Percentiles rank a stretch among this genome's conserved stretches.
Evolutionary conservation across 345 rosid genomes (phyloP).

Genomic region (Abelmoschus esculentus): DNA sequence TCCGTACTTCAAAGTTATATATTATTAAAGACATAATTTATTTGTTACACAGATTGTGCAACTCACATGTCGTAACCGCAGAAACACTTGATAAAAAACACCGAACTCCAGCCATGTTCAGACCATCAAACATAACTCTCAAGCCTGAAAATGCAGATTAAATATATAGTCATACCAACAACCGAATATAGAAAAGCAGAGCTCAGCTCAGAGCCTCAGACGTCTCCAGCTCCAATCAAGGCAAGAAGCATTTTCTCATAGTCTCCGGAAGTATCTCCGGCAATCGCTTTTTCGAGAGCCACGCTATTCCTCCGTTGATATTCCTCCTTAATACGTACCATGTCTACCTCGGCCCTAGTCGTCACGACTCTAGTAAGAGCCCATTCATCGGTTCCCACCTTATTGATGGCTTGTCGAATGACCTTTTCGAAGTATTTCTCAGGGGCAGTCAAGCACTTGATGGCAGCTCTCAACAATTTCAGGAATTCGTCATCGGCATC

Average conservation of each 20-base stretch:
- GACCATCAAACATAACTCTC: not conserved
- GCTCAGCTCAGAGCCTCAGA: conserved; percentile 34
- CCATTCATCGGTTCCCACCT: conserved; percentile 79
- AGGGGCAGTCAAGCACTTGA: conserved; percentile 76
- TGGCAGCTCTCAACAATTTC: conserved; percentile 53
- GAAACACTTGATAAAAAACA: not conserved
- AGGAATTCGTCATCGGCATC: conserved; percentile 63
- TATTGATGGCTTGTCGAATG: conserved; percentile 63
- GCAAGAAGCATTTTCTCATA: conserved; percentile 72
- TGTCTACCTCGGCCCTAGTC: conserved; percentile 77
- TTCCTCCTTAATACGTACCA: conserved; percentile 75
- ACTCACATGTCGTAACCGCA: not conserved
- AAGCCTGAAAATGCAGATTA: not conserved
- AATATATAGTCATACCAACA: not conserved
- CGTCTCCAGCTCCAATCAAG: conserved; percentile 53
- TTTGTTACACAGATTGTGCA: too few species aligned
- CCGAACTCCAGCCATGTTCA: not conserved
- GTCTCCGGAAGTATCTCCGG: conserved; percentile 72
- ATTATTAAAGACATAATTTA: too few species aligned
- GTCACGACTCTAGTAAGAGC: conserved; percentile 69
- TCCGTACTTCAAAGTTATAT: too few species aligned
- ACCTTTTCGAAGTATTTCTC: conserved; percentile 84
- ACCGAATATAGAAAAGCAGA: not conserved
- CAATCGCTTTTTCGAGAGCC: conserved; percentile 61
- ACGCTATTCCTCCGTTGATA: conserved; percentile 68